Base-by-base conservation (phyloP, 2,329 filamentous ascomycete species). In the Plenodomus tracheiphilus region DNA sequence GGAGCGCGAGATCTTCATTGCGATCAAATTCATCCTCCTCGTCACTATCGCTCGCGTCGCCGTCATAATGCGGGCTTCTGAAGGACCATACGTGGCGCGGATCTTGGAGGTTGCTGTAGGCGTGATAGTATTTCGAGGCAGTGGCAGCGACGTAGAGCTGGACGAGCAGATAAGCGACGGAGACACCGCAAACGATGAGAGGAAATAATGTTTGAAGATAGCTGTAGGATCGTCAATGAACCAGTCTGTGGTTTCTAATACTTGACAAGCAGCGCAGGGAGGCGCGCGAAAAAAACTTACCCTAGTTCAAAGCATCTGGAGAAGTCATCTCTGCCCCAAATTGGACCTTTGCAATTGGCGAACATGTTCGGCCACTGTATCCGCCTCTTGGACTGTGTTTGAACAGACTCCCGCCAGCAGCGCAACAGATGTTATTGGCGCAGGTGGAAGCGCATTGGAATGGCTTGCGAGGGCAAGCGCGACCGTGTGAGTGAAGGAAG, bases 181-280 rank as follows among this genome's bases (percentile, higher is more conserved):
- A 97, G 20, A 88, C 61, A 54, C 75, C 81, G 71, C 91, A 83
- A 49, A 87, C 79, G 53, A 86, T 75, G 52, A 94, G 77, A 46
- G 94, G 94, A 46, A 97, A 80, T 39, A 96, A 78, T 52, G 89
- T 84, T 73, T 89, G 86, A 45, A 96, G 82, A 71, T 89, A 92
- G 72, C 89, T 93, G 69, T 16, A 41, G 32, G 36, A 34, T 42
- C 20, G 56, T 65, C 49, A 64, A 55, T 16, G 9, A 37, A 17
- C 5, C n/a, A 11, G n/a, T 37, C n/a, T 46, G 19, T 25, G 22
- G 11, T 34, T 3, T 37, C 20, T 39, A 51, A 25, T 2, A 37
- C 41, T n/a, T 10, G 17, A 34, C 17, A 42, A n/a, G 28, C n/a
- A n/a, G n/a, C n/a, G n/a, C n/a, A n/a, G 41, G 19, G 21, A 53